These are phyloP conservation scores for Exophiala xenobiotica DNA, from an alignment of 2,329 filamentous ascomycete species.

Conservation along the genomic window DNA sequence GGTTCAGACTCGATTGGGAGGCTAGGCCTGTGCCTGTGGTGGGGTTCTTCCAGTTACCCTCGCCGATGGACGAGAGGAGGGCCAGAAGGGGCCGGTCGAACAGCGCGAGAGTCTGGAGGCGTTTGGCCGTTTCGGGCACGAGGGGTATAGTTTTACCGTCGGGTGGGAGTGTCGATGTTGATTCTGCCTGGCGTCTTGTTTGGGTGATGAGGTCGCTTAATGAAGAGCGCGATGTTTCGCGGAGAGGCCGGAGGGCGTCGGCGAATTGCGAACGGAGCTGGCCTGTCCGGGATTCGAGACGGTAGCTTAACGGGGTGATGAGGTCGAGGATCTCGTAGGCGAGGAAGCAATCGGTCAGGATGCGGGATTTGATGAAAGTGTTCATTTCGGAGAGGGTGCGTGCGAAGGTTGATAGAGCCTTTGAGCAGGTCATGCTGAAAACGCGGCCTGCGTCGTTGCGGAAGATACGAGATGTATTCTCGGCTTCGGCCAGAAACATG, in stretches of 20 bases:
- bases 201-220: conserved; percentile 82
- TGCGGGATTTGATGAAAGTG: conserved; percentile 78
- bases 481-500: conserved; percentile 83
- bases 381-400: conserved; percentile 87
- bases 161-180: conserved; percentile 66
- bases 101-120: conserved; percentile 80
- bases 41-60: conserved; percentile 75
- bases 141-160: conserved; percentile 78
- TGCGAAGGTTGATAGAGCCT: conserved; percentile 75
- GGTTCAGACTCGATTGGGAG: conserved; percentile 35
- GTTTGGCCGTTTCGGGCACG: conserved; percentile 79
- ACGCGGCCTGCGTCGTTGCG: conserved; percentile 79
- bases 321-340: conserved; percentile 95
- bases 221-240: conserved; percentile 87
- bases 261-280: conserved; percentile 81
- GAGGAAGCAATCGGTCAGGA: conserved; percentile 88
- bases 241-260: conserved; percentile 81
- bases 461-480: conserved; percentile 86
- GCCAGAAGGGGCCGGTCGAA: conserved; percentile 84
- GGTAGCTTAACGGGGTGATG: conserved; percentile 73
- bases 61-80: conserved; percentile 87
- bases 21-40: conserved; percentile 34
- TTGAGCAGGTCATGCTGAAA: conserved; percentile 75
- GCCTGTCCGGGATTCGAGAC: conserved; percentile 77
- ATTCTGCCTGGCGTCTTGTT: conserved; percentile 67